Evolutionary conservation across 2,329 filamentous ascomycete genomes (phyloP), one percentile per base, ranked within the genome.

Genomic region (Rhynchosporium graminicola): DNA sequence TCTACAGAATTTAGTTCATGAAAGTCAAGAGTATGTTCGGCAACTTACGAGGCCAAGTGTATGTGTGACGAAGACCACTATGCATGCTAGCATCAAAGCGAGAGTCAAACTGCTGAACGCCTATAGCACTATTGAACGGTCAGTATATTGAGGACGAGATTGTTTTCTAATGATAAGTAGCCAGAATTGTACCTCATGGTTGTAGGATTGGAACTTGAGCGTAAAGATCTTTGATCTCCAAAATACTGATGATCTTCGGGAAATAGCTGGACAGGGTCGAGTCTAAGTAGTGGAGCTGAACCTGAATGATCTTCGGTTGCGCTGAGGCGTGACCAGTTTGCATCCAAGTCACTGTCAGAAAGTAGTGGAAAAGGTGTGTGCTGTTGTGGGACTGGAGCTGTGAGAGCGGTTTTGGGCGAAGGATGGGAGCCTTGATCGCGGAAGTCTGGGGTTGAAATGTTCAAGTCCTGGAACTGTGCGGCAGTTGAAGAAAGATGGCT

Each of bases 1-100:
- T 70, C 72, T 74, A 29, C 42, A 42, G 43, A 31, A 31, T 28
- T 72, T 63, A 73, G 67, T 62, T 43, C 36, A 45, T 57, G 33
- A 20, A 52, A n/a, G 33, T 33, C 15, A 31, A 26, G 9, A 10
- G 43, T 29, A 40, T 40, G 26, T 46, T 46, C 20, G 46, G 4
- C 40, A 60, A 71, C 72, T 68, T 67, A 74, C 72, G 68, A 66
- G 72, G 72, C 72, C 72, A 74, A 36, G 71, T 74, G 46, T 70
- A 72, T 57, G 70, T 69, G 48, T 69, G 70, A 62, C 70, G 66
- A 47, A 67, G 63, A 55, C 65, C 56, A 58, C 33, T 28, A n/a
- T 65, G 62, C 60, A 69, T 63, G 29, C 56, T 63, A 42, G 68
- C 65, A 64, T 73, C 71, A 60, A 74, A 74, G 45, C 68, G 64